These are phyloP conservation scores for Ceratocystis cubensis DNA, from an alignment of 2,329 filamentous ascomycete genomes.

Conservation along the genomic window DNA sequence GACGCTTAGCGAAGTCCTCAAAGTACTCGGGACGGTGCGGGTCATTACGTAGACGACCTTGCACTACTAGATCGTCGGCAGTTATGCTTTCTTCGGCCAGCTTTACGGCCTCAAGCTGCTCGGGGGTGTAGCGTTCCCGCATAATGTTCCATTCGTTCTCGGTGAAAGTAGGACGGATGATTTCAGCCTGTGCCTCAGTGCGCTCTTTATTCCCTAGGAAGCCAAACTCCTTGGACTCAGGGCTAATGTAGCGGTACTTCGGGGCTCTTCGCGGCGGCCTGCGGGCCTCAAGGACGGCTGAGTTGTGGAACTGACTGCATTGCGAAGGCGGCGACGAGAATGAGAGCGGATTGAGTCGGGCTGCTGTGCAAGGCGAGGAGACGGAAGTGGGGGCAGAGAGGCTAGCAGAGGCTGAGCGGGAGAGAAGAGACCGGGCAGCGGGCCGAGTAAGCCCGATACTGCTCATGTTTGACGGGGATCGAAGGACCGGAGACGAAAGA, in stretches of 20 bases:
- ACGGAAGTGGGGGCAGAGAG: slow-evolving; percentile 23
- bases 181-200: slow-evolving; percentile 7
- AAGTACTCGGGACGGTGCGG: slow-evolving; percentile 61
- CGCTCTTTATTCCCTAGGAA: slow-evolving; percentile 7
- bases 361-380: not conserved
- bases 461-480: slow-evolving; percentile 15
- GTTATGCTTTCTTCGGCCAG: slow-evolving; percentile 68
- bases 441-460: slow-evolving; percentile 15
- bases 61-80: slow-evolving; percentile 57
- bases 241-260: slow-evolving; percentile 18
- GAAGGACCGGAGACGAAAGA: not conserved
- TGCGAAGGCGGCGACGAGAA: slow-evolving; percentile 22
- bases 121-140: slow-evolving; percentile 57
- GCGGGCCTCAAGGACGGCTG: slow-evolving; percentile 37
- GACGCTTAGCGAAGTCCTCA: slow-evolving; percentile 68
- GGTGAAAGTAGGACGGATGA: slow-evolving; percentile 47
- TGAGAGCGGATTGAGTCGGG: slow-evolving; percentile 4
- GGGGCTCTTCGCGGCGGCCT: slow-evolving; percentile 22
- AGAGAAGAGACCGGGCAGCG: slow-evolving; percentile 14
- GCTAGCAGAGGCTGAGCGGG: slow-evolving; percentile 20
- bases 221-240: slow-evolving; percentile 15
- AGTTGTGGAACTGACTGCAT: slow-evolving; percentile 40
- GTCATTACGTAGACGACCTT: slow-evolving; percentile 60
- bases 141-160: slow-evolving; percentile 52
- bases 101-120: slow-evolving; percentile 70